Evolutionary conservation across 441 rosid genomes (phyloP).

Genomic region (Aquilaria agallochum): DNA sequence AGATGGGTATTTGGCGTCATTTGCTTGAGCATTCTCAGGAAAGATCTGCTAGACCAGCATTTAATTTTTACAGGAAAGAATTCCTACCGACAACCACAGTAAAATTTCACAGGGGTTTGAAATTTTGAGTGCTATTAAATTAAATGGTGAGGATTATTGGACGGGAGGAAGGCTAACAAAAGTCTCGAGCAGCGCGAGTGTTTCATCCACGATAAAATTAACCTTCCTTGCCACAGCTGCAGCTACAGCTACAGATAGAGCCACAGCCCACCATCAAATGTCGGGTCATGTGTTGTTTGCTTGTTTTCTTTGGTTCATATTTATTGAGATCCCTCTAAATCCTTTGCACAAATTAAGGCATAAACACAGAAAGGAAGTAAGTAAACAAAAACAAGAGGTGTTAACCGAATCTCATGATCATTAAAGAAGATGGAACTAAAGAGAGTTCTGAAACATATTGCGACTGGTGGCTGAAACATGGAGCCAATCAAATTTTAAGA

Average conservation of each 20-base stretch:
- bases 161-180: conserved; percentile 12
- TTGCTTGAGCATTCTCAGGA: too few relatives aligned
- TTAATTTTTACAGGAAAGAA: too few relatives aligned
- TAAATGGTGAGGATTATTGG: conserved; percentile 3
- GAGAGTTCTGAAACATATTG: too few relatives aligned
- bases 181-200: conserved; percentile 39
- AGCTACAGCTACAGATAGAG: not conserved
- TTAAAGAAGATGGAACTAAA: too few relatives aligned
- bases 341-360: not conserved
- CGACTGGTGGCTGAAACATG: too few relatives aligned
- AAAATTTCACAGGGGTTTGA: too few relatives aligned
- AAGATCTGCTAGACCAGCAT: too few relatives aligned
- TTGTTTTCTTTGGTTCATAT: conserved; percentile 11
- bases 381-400: not conserved
- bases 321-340: conserved; percentile 2
- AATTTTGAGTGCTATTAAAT: not conserved
- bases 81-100: too few relatives aligned
- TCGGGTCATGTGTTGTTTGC: conserved; percentile 36
- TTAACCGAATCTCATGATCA: not conserved
- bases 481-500: too few relatives aligned
- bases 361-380: not conserved
- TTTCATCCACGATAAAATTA: conserved; percentile 18
- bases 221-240: conserved; percentile 11
- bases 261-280: conserved; percentile 33
- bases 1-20: too few relatives aligned